phyloP scores from a whole-genome alignment of 345 rosid species.

The Salix koriyanagi region DNA sequence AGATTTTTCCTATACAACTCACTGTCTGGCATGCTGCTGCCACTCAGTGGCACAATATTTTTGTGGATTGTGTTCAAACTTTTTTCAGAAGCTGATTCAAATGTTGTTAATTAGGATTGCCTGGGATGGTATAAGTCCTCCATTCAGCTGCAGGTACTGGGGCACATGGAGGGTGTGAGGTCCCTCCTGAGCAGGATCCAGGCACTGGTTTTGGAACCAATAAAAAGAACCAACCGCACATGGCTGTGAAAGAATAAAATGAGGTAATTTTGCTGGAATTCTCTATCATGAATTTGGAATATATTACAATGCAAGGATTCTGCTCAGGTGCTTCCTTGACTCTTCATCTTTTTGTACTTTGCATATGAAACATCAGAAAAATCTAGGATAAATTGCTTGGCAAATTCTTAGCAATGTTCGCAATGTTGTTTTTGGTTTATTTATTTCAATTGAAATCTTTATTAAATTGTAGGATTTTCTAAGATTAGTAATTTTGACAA shows the following conservation, averaged over 20 bases:
- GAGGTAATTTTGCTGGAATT: constrained; percentile 76
- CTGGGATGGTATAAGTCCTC: constrained; percentile 62
- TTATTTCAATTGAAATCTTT: no score
- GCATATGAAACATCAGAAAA: not conserved
- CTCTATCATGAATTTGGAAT: constrained; percentile 59
- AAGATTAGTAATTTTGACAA: no score
- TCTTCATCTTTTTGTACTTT: constrained; percentile 1
- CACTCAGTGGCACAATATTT: constrained; percentile 66
- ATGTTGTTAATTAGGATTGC: constrained; percentile 66
- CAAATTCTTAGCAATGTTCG: not conserved
- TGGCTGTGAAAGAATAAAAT: constrained; percentile 95
- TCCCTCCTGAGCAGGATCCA: constrained; percentile 71
- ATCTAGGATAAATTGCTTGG: not conserved
- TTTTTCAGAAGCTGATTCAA: constrained; percentile 77
- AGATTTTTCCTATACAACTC: constrained; percentile 56
- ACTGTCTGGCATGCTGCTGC: constrained; percentile 98
- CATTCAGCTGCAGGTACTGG: constrained; percentile 97
- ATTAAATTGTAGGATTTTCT: no score
- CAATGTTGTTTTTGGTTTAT: no score
- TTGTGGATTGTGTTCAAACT: constrained; percentile 59
- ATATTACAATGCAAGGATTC: constrained; percentile 87
- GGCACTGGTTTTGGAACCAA: constrained; percentile 73
- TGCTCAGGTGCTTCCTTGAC: constrained; percentile 48
- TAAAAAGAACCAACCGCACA: constrained; percentile 94
- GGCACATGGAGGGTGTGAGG: constrained; percentile 78